Conservation (phyloP, 768 basidiomycete genomes). For the Rhodotorula diobovata region DNA sequence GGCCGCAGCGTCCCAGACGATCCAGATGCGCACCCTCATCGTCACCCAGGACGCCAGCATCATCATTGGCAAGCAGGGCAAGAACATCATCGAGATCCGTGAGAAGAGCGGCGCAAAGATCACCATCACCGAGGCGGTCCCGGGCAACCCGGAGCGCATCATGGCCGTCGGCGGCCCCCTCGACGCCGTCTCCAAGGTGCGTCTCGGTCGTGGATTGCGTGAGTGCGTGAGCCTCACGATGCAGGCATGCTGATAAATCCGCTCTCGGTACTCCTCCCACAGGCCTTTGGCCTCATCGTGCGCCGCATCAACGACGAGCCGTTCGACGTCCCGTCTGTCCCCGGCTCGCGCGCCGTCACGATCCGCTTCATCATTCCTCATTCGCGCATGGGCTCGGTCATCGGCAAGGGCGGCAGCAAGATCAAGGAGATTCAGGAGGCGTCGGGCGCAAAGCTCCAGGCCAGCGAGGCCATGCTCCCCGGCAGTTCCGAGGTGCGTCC, state of each 20-base stretch:
- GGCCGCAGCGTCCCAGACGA: constrained; percentile 56
- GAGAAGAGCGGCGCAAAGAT: constrained; percentile 96
- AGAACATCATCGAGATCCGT: constrained; percentile 96
- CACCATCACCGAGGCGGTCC: constrained; percentile 96
- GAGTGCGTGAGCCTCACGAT: too few relatives aligned
- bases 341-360: constrained; percentile 94
- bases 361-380: constrained; percentile 98
- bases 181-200: constrained; percentile 96
- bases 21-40: constrained; percentile 96
- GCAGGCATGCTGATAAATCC: too few relatives aligned
- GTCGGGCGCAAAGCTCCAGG: constrained; percentile 89
- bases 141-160: constrained; percentile 98
- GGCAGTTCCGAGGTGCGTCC: constrained; percentile 90
- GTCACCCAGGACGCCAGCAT: constrained; percentile 99
- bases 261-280: background rate
- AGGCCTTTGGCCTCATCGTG: constrained; percentile 98
- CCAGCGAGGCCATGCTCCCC: constrained; percentile 95
- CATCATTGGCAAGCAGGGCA: constrained; percentile 92
- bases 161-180: constrained; percentile 92
- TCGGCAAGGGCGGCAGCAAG: constrained; percentile 94
- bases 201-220: too few relatives aligned
- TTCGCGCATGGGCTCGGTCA: constrained; percentile 97
- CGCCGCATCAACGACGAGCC: constrained; percentile 99
- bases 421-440: constrained; percentile 99
- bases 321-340: constrained; percentile 94